A percentile compares a stretch with the other conserved stretches of the same genome.
These are phyloP conservation scores for Podila horticola DNA, from an alignment of 192 early-diverging fungal species.

Conservation along the genomic window DNA sequence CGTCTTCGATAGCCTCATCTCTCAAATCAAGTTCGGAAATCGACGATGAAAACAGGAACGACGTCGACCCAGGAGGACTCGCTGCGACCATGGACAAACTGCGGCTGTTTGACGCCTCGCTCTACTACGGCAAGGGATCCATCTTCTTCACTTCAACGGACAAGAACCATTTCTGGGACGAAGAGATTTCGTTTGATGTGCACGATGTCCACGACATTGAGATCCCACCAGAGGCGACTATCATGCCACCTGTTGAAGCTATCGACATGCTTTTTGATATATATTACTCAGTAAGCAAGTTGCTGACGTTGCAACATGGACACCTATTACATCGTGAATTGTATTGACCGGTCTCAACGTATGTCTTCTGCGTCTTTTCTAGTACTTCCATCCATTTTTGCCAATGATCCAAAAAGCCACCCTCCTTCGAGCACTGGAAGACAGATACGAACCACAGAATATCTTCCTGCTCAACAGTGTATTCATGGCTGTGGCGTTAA, in stretches of 20 bases:
- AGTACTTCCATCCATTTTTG: slow-evolving; percentile 35
- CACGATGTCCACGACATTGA: slow-evolving; percentile 27
- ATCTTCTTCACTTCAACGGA: slow-evolving; percentile 47
- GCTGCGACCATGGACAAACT: slow-evolving; percentile 46
- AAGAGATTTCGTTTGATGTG: slow-evolving; percentile 47
- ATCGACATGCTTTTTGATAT: slow-evolving; percentile 46
- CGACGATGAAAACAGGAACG: slow-evolving; percentile 13
- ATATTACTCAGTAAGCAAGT: slow-evolving; percentile 29
- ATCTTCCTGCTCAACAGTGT: slow-evolving; percentile 45
- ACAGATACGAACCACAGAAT: slow-evolving; percentile 42
- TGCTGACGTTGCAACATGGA: no score
- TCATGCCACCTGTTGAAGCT: slow-evolving; percentile 30
- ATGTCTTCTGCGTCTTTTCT: background rate
- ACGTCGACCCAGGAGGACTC: slow-evolving; percentile 25
- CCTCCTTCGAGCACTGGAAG: slow-evolving; percentile 38
- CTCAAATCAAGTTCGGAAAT: slow-evolving; percentile 4
- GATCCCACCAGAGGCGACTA: slow-evolving; percentile 28
- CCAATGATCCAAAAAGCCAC: slow-evolving; percentile 47
- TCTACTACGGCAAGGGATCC: slow-evolving; percentile 44
- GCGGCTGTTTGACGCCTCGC: slow-evolving; percentile 38
- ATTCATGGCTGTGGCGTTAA: slow-evolving; percentile 33
- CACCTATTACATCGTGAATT: no score
- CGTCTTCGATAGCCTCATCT: slow-evolving; percentile 10
- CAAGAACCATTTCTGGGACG: slow-evolving; percentile 41
- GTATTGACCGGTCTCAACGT: background rate